These are phyloP conservation scores for Monotropa hypopitys DNA, from an alignment of 179 eudicot genomes.

Conservation along the genomic window DNA sequence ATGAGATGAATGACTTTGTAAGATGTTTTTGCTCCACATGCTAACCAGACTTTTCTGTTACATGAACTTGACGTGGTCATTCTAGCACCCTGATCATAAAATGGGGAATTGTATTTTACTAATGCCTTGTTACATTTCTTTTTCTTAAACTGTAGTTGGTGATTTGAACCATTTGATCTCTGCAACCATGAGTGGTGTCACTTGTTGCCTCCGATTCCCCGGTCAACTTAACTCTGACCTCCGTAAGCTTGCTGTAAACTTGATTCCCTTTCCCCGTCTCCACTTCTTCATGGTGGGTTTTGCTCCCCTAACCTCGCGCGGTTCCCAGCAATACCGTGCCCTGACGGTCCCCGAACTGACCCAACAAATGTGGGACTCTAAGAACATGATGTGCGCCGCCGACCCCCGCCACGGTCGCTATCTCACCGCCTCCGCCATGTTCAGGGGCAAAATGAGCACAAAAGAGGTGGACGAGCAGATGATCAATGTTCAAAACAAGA, in stretches of 20 bases:
- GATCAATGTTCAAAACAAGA: conserved; percentile 76
- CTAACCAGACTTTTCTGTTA: background rate
- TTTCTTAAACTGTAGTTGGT: conserved; percentile 36
- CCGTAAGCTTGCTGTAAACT: conserved; percentile 58
- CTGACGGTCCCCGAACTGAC: conserved; percentile 79
- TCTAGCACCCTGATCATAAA: background rate
- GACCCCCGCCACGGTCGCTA: conserved; percentile 84
- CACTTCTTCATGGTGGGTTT: conserved; percentile 94
- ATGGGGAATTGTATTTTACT: background rate
- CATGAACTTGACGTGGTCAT: background rate
- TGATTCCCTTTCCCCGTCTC: conserved; percentile 74
- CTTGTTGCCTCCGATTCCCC: conserved; percentile 81
- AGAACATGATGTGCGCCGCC: conserved; percentile 93
- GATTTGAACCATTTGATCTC: conserved; percentile 77
- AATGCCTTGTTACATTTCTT: background rate
- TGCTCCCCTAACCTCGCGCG: conserved; percentile 76
- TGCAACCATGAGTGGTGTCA: conserved; percentile 81
- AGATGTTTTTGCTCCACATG: background rate
- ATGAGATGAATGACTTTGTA: background rate
- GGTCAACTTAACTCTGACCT: conserved; percentile 80
- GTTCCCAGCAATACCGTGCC: conserved; percentile 76
- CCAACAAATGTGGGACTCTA: conserved; percentile 87
- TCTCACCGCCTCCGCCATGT: conserved; percentile 83
- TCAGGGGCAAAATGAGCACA: conserved; percentile 88
- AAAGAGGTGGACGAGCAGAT: conserved; percentile 76